Evolutionary conservation across 2,329 filamentous ascomycete genomes (phyloP), one percentile per base, ranked within the genome.

Genomic region (Diaporthe velutina): DNA sequence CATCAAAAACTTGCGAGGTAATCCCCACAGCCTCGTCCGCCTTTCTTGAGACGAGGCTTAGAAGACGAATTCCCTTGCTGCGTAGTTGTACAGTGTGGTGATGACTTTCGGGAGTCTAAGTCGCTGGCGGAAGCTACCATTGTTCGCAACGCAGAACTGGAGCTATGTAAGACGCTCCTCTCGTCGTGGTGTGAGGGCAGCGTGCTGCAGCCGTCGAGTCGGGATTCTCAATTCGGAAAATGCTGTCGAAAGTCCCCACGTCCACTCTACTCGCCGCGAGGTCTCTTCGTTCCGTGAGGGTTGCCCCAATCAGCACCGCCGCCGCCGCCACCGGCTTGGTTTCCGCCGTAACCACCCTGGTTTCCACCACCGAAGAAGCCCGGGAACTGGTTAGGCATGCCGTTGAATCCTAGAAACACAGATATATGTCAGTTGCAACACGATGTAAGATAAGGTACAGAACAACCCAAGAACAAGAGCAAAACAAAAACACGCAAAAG

Each of bases 231-330:
- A 10, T n/a, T 1, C 9, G 35, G 25, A 25, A 13, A 13, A 28
- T 19, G 52, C 25, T 22, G n/a, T 40, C 2, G 4, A 57, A 25
- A 35, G 45, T 35, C 10, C 58, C 22, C 22, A 28, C n/a, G 45
- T n/a, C n/a, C n/a, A n/a, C n/a, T 2, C 22, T 86, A 89, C 81
- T 96, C 94, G 76, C 94, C 93, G 77, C 94, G 90, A 78, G 93
- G 93, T 78, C 94, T 89, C 85, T 97, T 97, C 4, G 92, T 92
- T 40, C 94, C 94, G 78, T 96, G 94, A 8, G 94, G 94, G 80
- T 96, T 96, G 87, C 94, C 94, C 83, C 91, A 91, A 73, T 92
- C n/a, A n/a, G n/a, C n/a, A n/a, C n/a, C 92, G 74, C 91, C 85
- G 73, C 84, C 83, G 15, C 64, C 70, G 17, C 70, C 70, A 17